Evolutionary conservation across 1,284 basidiomycete species (phyloP), one percentile per base, ranked within the genome.

Genomic region (Papiliotrema nemorosa): DNA sequence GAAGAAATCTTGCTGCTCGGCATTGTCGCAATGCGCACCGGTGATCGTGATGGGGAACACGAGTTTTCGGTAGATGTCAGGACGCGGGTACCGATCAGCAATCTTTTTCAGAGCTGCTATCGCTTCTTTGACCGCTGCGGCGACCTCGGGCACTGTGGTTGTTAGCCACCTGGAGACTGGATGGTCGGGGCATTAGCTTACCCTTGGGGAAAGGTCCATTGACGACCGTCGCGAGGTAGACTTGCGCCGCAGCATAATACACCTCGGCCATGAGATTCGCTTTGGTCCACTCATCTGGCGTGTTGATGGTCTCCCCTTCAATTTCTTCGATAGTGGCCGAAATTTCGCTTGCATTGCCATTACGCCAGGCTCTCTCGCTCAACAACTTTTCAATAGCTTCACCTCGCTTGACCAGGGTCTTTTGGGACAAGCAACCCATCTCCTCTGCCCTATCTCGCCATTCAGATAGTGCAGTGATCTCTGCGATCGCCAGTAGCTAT

Each of bases 401-500:
- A 0, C 81, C 84, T 42, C 77, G 78, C 53, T 68, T 69, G 44
- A 86, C 79, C 47, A 89, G 80, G 42, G 80, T 78, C 2, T 78
- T 78, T 31, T 83, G 38, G 16, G 54, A 58, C 10, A 67, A 47
- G n/a, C 54, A 43, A 79, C 82, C 18, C 53, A 57, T 0, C 38
- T 54, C 52, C 57, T 57, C 53, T 78, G 73, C 3, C 50, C 49
- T 16, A 3, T 77, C 76, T 74, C 87, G 88, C 86, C 84, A 88
- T 51, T 64, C 67, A 29, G 82, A 79, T 14, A 90, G 79, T 18
- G 73, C 74, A 6, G 83, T 81, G 18, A 82, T 84, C 73, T 88
- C 82, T 3, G 87, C 84, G 34, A 89, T 77, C 12, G 84, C 86
- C 76, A 86, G 85, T 41, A 88, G 82, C 57, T 86, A 81, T 55